Base-by-base conservation (phyloP, 2,329 filamentous ascomycete species). In the Fusarium anguioides region DNA sequence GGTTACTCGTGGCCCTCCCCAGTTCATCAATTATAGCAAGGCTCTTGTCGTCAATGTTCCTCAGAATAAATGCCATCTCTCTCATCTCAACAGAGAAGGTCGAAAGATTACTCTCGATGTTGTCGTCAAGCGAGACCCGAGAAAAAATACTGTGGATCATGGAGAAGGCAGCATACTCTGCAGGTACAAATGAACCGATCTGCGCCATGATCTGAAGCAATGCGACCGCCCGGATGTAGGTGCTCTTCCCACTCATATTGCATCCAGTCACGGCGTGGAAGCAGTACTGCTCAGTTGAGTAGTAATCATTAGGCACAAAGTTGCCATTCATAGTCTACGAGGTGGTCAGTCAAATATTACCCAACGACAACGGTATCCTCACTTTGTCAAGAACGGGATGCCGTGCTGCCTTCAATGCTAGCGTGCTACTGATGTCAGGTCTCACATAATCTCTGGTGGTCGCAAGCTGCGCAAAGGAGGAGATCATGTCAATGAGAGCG, bases 171-270 rank as follows among this genome's bases (percentile, higher is more conserved):
- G 94, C 96, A 73, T 93, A 96, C 27, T 89, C 83, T 0, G 94
- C 95, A 1, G 96, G 96, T 2, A 98, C 91, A 75, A 96, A 98
- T 71, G 89, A 92, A 5, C 94, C 95, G 49, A 97, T 89, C 73
- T 99, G 96, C 1, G 93, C 93, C 94, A 99, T 97, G 58, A 99
- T 89, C 41, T 91, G 88, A 74, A 96, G 87, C 29, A 99, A 81
- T 1, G 95, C 92, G 23, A 97, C 83, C 3, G 91, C 90, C 47
- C 93, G 89, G 64, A 98, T 97, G 74, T 97, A 98, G 0, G 94
- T 99, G 66, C 92, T 97, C 77, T 98, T 99, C 1, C 94, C 96
- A 71, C 93, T 97, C 96, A 99, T 99, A 72, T 99, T 99, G 76
- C 93, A 96, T 5, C 96, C 95, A 0, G 95, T 98, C 65, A 99